These are phyloP conservation scores for Massariosphaeria phaeospora DNA, from an alignment of 495 filamentous ascomycete species.

Conservation along the genomic window DNA sequence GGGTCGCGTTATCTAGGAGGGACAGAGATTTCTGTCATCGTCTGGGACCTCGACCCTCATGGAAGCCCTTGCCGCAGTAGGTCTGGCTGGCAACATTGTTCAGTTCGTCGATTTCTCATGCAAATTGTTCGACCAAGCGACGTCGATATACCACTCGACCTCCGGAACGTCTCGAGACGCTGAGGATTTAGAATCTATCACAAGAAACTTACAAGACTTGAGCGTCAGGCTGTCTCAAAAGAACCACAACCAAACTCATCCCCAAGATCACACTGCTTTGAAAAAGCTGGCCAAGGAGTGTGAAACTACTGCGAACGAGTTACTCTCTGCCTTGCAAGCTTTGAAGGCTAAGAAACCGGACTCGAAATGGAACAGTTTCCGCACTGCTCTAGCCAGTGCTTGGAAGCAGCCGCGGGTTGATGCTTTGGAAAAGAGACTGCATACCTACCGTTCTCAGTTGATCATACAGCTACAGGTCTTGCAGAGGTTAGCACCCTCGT, in stretches of 20 bases:
- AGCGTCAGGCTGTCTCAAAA: not conserved
- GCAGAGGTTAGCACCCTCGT: not conserved
- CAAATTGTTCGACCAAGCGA: constrained; percentile 8
- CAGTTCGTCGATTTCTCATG: constrained; percentile 17
- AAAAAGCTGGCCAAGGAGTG: constrained; percentile 1
- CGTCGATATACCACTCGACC: not conserved
- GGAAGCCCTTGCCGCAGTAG: constrained; percentile 15
- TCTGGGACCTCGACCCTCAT: no score
- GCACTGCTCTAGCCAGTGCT: not conserved
- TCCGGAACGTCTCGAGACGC: not conserved
- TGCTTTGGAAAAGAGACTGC: constrained; percentile 2
- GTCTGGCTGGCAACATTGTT: constrained; percentile 13
- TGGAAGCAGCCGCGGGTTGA: not conserved
- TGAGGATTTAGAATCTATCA: not conserved
- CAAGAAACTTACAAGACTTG: not conserved
- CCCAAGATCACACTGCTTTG: not conserved
- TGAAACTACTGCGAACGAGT: not conserved
- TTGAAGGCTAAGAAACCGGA: constrained; percentile 2
- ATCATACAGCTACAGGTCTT: constrained; percentile 1
- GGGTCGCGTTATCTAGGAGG: no score
- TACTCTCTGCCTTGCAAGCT: not conserved
- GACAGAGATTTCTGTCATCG: no score
- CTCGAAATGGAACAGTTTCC: constrained; percentile 16
- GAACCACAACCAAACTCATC: not conserved
- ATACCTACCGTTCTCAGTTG: constrained; percentile 4